phyloP scores from a whole-genome alignment of 139 green algal species.

The Coelastrella sp. region DNA sequence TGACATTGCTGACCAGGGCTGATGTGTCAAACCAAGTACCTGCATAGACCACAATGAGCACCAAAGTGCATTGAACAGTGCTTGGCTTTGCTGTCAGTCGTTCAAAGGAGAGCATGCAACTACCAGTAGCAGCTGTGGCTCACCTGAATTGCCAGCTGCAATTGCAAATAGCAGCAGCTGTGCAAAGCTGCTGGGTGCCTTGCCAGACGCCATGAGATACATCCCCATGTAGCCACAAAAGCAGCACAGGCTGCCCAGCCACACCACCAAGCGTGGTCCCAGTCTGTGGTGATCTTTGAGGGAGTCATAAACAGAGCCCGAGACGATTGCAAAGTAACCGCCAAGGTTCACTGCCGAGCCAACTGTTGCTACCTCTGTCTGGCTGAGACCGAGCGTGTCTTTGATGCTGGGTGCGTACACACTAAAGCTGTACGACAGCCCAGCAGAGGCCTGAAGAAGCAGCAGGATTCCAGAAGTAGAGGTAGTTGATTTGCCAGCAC shows the following conservation, averaged over 20 bases:
- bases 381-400: slow-evolving; percentile 26
- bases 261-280: slow-evolving; percentile 49
- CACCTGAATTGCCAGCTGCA: slow-evolving; percentile 31
- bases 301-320: slow-evolving; percentile 24
- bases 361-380: slow-evolving; percentile 35
- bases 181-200: slow-evolving; percentile 1
- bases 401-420: slow-evolving; percentile 50
- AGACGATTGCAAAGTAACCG: slow-evolving; percentile 43
- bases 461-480: not conserved
- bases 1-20: slow-evolving; percentile 76
- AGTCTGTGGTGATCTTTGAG: slow-evolving; percentile 20
- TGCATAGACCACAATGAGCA: slow-evolving; percentile 37
- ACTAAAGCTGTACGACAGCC: slow-evolving; percentile 44
- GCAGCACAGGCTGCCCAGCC: slow-evolving; percentile 50
- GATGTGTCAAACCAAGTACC: slow-evolving; percentile 82
- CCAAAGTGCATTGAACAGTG: too few relatives aligned
- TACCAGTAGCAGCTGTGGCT: not conserved
- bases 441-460: slow-evolving; percentile 26
- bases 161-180: slow-evolving; percentile 35
- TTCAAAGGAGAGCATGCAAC: too few relatives aligned
- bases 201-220: slow-evolving; percentile 51
- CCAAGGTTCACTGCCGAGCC: slow-evolving; percentile 42
- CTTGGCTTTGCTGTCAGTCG: too few relatives aligned
- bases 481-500: not conserved
- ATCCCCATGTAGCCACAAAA: slow-evolving; percentile 59